Evolutionary conservation across 192 early-diverging fungal species (phyloP).

Genomic region (Podila verticillata): DNA sequence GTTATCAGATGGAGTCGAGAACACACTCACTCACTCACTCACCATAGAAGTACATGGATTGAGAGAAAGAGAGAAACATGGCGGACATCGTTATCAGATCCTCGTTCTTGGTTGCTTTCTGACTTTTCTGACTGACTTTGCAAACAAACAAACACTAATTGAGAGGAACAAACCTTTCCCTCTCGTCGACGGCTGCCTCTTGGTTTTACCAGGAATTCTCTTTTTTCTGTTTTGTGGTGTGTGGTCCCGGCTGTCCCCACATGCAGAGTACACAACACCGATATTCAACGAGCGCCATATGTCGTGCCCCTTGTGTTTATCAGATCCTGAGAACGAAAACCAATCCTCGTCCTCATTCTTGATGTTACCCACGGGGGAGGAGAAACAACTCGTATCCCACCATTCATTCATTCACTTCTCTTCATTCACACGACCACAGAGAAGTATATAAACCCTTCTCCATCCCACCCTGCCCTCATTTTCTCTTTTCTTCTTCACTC

Average conservation of each 20-base stretch:
- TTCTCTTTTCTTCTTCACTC: constrained; percentile 5
- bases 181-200: too few relatives aligned
- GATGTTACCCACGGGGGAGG: not conserved
- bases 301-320: not conserved
- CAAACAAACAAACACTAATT: too few relatives aligned
- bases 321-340: not conserved
- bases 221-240: not conserved
- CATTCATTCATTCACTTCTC: too few relatives aligned
- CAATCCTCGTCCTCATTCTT: not conserved
- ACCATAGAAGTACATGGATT: too few relatives aligned
- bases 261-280: too few relatives aligned
- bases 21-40: too few relatives aligned
- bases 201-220: not conserved
- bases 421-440: not conserved
- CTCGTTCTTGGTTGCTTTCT: too few relatives aligned
- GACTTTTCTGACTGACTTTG: too few relatives aligned
- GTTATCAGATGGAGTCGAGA: too few relatives aligned
- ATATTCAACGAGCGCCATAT: not conserved
- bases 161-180: too few relatives aligned
- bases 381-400: not conserved
- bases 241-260: not conserved
- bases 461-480: not conserved
- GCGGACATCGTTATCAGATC: too few relatives aligned
- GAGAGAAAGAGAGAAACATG: too few relatives aligned
- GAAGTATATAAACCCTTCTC: not conserved